Evolutionary conservation across 805 yeast species (phyloP), one percentile per base, ranked within the genome.

Genomic region (Candida insectorum): DNA sequence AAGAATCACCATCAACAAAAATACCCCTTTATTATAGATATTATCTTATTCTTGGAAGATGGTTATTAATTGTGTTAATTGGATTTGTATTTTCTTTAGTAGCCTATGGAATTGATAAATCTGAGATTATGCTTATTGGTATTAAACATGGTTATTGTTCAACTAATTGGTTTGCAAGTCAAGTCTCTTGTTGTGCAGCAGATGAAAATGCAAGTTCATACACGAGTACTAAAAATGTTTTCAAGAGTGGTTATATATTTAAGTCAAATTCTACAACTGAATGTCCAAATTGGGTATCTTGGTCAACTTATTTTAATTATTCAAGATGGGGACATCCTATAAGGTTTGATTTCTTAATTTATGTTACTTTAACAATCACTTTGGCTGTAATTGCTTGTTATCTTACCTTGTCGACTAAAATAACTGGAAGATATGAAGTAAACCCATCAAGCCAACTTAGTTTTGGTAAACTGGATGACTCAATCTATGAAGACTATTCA

Each of bases 111-210:
- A 73, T 76, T 23, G 79, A 73, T 45, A 58, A 58, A 29, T 50
- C 66, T 16, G 81, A 76, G 48, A 56, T 63, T 17, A 44, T 66
- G 6, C 47, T 76, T 26, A 72, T 72, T 22, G 79, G 76, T 40
- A 52, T 73, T 46, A 69, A 73, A 42, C 60, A 65, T 32, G 81
- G 81, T 10, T 72, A 69, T 45, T 76, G 81, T 51, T 43, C 52
- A 11, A 43, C 62, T 6, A 62, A 67, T 33, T 68, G 74, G 73
- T 50, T 72, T 26, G 51, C 56, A 3, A 56, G 67, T 35, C 69
- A 71, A 42, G 59, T 58, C 4, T 46, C 56, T 14, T 74, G 79
- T 47, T 72, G 77, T 42, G 38, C 13, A 24, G 10, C 6, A 23
- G 15, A 7, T 16, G 4, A 13, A 19, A 13, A 7, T 20, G 20